Conservation (phyloP, 1,284 basidiomycete genomes). For the Schizophyllum commune region DNA sequence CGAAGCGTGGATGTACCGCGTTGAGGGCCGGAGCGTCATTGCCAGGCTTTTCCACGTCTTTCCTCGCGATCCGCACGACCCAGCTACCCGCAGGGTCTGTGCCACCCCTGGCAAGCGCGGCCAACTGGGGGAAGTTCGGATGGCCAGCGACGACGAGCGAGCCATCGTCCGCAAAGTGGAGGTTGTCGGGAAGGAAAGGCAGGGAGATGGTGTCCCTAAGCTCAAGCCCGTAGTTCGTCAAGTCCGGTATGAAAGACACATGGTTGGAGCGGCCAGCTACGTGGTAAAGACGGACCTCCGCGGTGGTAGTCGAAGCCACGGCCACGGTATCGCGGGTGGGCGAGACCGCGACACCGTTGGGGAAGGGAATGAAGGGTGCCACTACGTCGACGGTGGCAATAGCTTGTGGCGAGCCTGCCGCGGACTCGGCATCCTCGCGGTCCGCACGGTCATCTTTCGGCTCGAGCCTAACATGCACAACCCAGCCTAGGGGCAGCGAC, state of each 20-base stretch:
- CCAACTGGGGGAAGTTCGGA: conserved; percentile 47
- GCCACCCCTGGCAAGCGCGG: conserved; percentile 20
- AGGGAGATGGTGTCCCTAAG: conserved; percentile 28
- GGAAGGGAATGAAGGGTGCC: conserved; percentile 46
- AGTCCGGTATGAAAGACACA: background rate
- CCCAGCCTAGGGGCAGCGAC: conserved; percentile 49
- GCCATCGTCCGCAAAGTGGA: conserved; percentile 40
- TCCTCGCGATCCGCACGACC: conserved; percentile 34
- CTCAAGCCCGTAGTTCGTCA: background rate
- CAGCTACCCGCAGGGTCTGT: conserved; percentile 48
- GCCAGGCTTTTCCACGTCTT: conserved; percentile 11
- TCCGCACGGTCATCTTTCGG: conserved; percentile 2
- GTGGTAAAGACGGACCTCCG: conserved; percentile 41
- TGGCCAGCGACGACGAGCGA: conserved; percentile 55
- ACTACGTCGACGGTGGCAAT: conserved; percentile 30
- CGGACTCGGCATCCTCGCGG: conserved; percentile 3
- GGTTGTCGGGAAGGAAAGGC: conserved; percentile 58
- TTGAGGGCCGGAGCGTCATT: conserved; percentile 33
- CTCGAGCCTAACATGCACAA: conserved; percentile 45
- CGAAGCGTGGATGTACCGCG: conserved; percentile 28
- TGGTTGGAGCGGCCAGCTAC: background rate
- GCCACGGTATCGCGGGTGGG: conserved; percentile 41
- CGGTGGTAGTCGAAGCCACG: conserved; percentile 44
- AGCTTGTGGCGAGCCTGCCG: background rate
- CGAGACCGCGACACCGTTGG: conserved; percentile 60